A percentile compares a stretch with the other conserved stretches of the same genome.
phyloP scores from a whole-genome alignment of 495 filamentous ascomycete species.

The Ramalina intermedia region DNA sequence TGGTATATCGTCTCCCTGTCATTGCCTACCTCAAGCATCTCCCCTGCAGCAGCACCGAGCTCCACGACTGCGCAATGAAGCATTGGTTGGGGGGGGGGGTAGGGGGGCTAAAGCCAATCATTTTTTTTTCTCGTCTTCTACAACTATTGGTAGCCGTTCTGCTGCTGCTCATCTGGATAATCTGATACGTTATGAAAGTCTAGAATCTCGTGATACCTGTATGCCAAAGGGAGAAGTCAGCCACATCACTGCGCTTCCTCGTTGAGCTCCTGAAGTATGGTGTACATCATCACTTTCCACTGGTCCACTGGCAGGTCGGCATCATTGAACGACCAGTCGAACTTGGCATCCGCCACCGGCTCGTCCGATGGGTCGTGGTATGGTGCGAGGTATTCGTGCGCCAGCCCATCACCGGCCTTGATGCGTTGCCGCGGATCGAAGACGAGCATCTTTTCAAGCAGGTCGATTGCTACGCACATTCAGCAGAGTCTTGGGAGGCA shows the following conservation, averaged over 20 bases:
- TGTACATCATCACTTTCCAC: conserved; percentile 99
- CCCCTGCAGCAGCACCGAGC: too few species aligned
- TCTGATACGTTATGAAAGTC: conserved; percentile 95
- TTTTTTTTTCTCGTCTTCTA: too few species aligned
- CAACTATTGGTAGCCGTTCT: conserved; percentile 19
- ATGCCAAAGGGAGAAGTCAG: conserved; percentile 18
- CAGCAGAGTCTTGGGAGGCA: neutral
- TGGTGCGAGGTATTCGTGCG: conserved; percentile 84
- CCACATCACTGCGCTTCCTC: conserved; percentile 9
- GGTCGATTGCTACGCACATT: conserved; percentile 51
- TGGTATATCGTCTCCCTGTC: too few species aligned
- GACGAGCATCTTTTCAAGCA: conserved; percentile 92
- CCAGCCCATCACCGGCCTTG: conserved; percentile 67
- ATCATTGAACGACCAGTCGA: conserved; percentile 99
- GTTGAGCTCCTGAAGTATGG: conserved; percentile 16
- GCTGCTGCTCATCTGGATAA: conserved; percentile 15
- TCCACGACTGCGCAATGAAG: too few species aligned
- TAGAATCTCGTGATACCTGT: conserved; percentile 96
- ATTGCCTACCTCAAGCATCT: too few species aligned
- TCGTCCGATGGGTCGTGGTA: conserved; percentile 97
- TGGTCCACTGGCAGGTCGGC: conserved; percentile 95
- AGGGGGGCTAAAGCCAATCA: too few species aligned
- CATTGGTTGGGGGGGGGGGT: too few species aligned
- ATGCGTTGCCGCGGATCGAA: conserved; percentile 91
- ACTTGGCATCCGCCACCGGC: conserved; percentile 86